Evolutionary conservation across 306 rosid genomes (phyloP).

Genomic region (Inga laurina): DNA sequence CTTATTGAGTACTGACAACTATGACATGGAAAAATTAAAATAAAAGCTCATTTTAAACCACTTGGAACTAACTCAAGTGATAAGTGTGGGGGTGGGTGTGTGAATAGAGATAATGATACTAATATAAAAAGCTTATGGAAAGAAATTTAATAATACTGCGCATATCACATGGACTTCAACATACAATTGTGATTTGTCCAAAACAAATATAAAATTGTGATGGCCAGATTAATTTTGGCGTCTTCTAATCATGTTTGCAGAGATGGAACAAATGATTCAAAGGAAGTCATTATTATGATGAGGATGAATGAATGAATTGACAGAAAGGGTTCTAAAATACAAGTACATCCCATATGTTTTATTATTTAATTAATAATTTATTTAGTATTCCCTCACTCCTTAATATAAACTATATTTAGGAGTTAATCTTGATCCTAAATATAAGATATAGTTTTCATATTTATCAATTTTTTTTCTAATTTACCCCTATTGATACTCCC

Average conservation of each 20-base stretch:
- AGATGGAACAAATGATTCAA: neutral
- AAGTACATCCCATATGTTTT: neutral
- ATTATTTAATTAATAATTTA: neutral
- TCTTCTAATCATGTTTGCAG: neutral
- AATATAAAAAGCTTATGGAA: neutral
- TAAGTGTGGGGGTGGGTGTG: no score
- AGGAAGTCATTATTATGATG: conserved; percentile 13
- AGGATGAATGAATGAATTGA: neutral
- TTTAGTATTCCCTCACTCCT: no score
- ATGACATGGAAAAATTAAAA: neutral
- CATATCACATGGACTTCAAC: neutral
- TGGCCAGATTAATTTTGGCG: neutral
- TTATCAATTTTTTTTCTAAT: no score
- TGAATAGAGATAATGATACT: no score
- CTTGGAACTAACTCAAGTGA: no score
- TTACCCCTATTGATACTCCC: no score
- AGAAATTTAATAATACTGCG: neutral
- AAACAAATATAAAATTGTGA: neutral
- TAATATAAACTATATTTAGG: no score
- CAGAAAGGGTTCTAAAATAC: neutral
- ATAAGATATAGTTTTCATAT: no score
- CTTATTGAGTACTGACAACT: neutral
- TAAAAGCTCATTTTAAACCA: neutral
- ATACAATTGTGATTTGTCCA: neutral
- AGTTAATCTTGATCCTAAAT: no score